Conservation (phyloP, 371 early-diverging fungal genomes). For the Rhizopus delemar region DNA sequence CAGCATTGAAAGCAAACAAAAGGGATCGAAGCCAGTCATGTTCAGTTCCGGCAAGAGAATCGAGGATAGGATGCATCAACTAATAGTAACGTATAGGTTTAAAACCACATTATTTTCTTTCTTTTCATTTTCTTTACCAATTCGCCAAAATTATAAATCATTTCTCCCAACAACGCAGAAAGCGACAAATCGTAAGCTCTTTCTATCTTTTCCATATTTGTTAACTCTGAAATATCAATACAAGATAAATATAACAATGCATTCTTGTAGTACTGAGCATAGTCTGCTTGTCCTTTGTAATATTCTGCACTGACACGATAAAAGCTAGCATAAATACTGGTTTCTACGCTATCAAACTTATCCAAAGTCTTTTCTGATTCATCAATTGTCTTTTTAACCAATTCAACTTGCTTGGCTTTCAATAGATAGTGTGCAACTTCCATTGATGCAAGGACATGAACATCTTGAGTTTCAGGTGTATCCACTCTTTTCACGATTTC, state of each 20-base stretch:
- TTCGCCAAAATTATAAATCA: slow-evolving; percentile 98
- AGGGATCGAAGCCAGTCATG: slow-evolving; percentile 87
- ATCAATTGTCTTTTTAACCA: slow-evolving; percentile 82
- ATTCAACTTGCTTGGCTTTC: slow-evolving; percentile 71
- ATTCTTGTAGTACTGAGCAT: slow-evolving; percentile 92
- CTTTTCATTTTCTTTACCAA: slow-evolving; percentile 60
- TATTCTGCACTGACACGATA: slow-evolving; percentile 95
- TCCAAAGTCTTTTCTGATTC: slow-evolving; percentile 85
- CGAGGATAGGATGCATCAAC: slow-evolving; percentile 94
- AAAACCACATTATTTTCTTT: background rate
- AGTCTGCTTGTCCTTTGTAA: slow-evolving; percentile 92
- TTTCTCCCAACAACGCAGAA: slow-evolving; percentile 91
- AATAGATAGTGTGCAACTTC: slow-evolving; percentile 86
- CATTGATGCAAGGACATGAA: slow-evolving; percentile 83
- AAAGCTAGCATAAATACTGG: slow-evolving; percentile 89
- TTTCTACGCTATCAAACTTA: slow-evolving; percentile 78
- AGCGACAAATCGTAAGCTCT: slow-evolving; percentile 91
- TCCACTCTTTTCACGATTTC: slow-evolving; percentile 71
- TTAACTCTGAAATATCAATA: slow-evolving; percentile 80
- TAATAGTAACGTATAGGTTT: slow-evolving; percentile 24
- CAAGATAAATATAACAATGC: slow-evolving; percentile 92
- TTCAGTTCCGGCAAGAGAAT: slow-evolving; percentile 75
- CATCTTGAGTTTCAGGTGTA: slow-evolving; percentile 70
- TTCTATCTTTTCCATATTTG: slow-evolving; percentile 70
- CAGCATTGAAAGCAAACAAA: slow-evolving; percentile 91